phyloP scores from a whole-genome alignment of 331 rosid species.

The Quercus lobata region DNA sequence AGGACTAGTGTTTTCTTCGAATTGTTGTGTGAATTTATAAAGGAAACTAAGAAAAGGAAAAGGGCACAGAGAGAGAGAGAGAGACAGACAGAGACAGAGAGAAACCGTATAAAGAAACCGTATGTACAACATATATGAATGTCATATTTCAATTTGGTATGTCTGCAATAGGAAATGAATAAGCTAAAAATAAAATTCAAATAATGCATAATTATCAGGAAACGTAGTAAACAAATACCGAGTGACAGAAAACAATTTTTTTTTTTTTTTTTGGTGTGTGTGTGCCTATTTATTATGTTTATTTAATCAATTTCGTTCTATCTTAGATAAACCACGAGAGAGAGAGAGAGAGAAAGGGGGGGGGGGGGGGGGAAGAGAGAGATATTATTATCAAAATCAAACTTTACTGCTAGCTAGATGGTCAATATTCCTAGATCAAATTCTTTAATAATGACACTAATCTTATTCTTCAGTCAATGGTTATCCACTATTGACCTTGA shows the following conservation, averaged over 20 bases:
- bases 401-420: conserved; percentile 11
- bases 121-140: background rate
- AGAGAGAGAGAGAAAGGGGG: background rate
- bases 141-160: background rate
- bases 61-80: background rate
- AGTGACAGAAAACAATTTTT: background rate
- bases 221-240: background rate
- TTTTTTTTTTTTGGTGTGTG: background rate
- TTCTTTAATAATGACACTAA: conserved; percentile 28
- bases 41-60: background rate
- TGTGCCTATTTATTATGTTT: conserved; percentile 5
- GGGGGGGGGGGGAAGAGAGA: background rate
- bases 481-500: conserved; percentile 19
- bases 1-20: background rate
- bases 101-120: background rate
- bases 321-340: background rate
- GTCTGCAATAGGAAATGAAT: background rate
- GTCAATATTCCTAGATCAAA: conserved; percentile 21
- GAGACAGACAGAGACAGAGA: background rate
- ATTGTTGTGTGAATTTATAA: background rate
- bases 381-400: conserved; percentile 21
- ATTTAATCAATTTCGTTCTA: conserved; percentile 6
- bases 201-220: background rate
- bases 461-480: conserved; percentile 8
- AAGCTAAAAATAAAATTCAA: background rate